Base-by-base conservation (phyloP, 2,329 filamentous ascomycete species). In the Aspergillus luchuensis region DNA sequence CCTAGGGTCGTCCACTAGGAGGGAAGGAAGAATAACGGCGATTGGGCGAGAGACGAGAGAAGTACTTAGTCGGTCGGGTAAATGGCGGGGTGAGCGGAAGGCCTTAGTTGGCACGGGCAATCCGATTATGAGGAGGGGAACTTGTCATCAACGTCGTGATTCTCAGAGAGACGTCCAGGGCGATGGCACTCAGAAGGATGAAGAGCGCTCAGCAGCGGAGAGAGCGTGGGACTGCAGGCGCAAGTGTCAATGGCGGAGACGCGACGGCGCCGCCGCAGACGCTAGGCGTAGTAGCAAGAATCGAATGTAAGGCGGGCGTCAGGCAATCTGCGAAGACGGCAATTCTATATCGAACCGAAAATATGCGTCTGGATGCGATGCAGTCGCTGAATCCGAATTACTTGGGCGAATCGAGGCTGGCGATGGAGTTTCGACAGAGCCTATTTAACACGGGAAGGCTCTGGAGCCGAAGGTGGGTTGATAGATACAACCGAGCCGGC, bases 131-230 rank as follows among this genome's bases (percentile, higher is more conserved):
- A 43, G 36, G 30, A 57, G 54, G 55, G 54, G 55, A 48, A 49
- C 52, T 30, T 33, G 54, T 65, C 66, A 63, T 69, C 56, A 61
- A 66, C 51, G 57, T 66, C 61, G 55, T 41, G 39, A 50, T 38
- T 41, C 56, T 19, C 17, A 15, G 10, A 15, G 10, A 39, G 47
- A 56, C 38, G 36, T 45, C 33, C 38, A 47, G 49, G 51, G 55
- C 59, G 39, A 39, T 61, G 51, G 56, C 52, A n/a, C 62, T 61
- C 17, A 25, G 51, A 25, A 21, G 51, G 51, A 36, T 41, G 58
- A 53, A 38, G 25, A 52, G 60, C 23, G 45, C 36, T 48, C 41
- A 39, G 45, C 23, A 45, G 52, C 23, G 52, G 41, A 57, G 33
- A 30, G 49, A 49, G 45, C 48, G 53, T 43, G 52, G 58, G 56